Conservation (phyloP, 208 protist genomes). For the Kentomonas sorsogonicus region DNA sequence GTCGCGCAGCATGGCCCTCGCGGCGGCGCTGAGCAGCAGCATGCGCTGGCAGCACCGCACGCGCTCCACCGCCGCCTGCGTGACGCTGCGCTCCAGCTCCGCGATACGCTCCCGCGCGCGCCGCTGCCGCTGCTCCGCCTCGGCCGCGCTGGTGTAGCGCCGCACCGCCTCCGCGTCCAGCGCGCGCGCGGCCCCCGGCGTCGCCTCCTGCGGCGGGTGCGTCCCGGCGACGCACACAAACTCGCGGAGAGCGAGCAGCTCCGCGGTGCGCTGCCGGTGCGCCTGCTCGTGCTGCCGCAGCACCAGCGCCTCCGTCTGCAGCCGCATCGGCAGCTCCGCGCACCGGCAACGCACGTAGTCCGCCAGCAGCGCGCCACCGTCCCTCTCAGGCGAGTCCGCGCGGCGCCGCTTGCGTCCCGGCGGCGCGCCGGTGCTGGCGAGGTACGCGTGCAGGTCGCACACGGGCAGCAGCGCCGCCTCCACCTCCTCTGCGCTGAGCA, state of each 20-base stretch:
- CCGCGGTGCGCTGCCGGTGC: constrained; percentile 48
- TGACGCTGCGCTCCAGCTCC: constrained; percentile 28
- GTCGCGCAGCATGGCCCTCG: no score
- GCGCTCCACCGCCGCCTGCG: constrained; percentile 18
- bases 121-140: constrained; percentile 19
- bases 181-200: background rate
- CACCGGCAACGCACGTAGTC: constrained; percentile 34
- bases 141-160: constrained; percentile 11
- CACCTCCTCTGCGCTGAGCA: constrained; percentile 35
- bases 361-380: constrained; percentile 9
- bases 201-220: constrained; percentile 10
- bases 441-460: constrained; percentile 21
- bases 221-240: constrained; percentile 23
- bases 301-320: constrained; percentile 58
- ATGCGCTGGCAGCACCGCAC: constrained; percentile 40
- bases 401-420: background rate
- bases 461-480: constrained; percentile 20
- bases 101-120: constrained; percentile 24
- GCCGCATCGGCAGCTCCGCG: constrained; percentile 70
- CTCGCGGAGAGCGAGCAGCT: constrained; percentile 61
- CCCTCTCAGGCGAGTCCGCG: background rate
- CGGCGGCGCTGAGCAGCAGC: constrained; percentile 39
- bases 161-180: constrained; percentile 18
- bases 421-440: background rate
- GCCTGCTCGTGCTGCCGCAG: constrained; percentile 57